A percentile compares a stretch with the other conserved stretches of the same genome.
phyloP scores from a whole-genome alignment of 768 basidiomycete species.

The Dacryopinax primogenitus region DNA sequence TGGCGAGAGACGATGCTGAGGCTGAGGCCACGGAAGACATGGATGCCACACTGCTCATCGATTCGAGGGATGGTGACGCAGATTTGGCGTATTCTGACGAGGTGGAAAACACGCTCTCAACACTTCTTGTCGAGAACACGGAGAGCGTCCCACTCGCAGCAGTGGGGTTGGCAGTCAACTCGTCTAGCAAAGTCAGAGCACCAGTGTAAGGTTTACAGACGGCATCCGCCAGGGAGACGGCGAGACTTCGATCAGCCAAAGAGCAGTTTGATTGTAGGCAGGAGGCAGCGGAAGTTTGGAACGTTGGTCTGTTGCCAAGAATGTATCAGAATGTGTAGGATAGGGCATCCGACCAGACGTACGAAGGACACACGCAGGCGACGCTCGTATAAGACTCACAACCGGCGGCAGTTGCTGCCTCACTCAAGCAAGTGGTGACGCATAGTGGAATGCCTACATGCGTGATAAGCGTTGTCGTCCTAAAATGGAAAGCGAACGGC shows the following conservation, averaged over 20 bases:
- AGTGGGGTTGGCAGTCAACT: neutral
- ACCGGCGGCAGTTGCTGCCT: neutral
- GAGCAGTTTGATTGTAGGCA: neutral
- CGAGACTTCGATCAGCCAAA: neutral
- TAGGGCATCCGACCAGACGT: neutral
- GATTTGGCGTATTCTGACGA: too few relatives aligned
- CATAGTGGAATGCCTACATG: neutral
- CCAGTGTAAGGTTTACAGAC: neutral
- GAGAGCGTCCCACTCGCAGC: neutral
- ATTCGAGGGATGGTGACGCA: neutral
- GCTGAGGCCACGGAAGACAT: neutral
- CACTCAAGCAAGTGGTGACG: neutral
- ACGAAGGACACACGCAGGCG: neutral
- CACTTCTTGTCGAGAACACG: neutral
- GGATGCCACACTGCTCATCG: neutral
- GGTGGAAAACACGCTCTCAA: neutral
- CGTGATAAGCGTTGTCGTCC: neutral
- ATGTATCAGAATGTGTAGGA: neutral
- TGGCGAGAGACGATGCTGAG: too few relatives aligned
- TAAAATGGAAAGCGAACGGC: too few relatives aligned
- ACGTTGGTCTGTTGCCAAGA: neutral
- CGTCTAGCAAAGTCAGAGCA: neutral
- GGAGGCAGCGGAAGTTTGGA: neutral
- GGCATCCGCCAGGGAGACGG: neutral
- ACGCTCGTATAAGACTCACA: neutral